A percentile compares a stretch with the other conserved stretches of the same genome.
phyloP scores from a whole-genome alignment of 345 rosid genomes.

The Limnanthes douglasii region DNA sequence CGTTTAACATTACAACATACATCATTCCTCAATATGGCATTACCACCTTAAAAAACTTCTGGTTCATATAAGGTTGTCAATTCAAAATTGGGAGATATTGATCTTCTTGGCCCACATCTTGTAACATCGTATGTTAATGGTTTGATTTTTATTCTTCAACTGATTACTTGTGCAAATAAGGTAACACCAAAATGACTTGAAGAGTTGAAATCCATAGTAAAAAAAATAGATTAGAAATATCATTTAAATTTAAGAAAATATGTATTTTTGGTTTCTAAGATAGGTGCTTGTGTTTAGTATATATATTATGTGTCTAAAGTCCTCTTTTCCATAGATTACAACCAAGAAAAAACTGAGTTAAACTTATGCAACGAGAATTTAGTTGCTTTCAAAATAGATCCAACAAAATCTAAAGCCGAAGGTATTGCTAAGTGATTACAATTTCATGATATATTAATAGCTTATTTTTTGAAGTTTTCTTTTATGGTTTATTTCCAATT shows the following conservation, averaged over 20 bases:
- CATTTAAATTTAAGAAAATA: constrained; percentile 32
- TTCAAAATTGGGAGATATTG: constrained; percentile 18
- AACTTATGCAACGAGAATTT: constrained; percentile 46
- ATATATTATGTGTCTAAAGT: too few relatives aligned
- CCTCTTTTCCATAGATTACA: constrained; percentile 36
- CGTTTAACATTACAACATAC: too few relatives aligned
- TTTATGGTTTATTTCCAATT: too few relatives aligned
- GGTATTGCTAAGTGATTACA: constrained; percentile 84
- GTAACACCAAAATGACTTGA: constrained; percentile 73
- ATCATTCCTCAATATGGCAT: too few relatives aligned
- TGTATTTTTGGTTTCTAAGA: constrained; percentile 16
- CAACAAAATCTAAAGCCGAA: constrained; percentile 88
- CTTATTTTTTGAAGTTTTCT: too few relatives aligned
- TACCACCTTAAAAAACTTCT: too few relatives aligned
- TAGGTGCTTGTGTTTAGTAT: too few relatives aligned
- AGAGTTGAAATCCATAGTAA: constrained; percentile 47
- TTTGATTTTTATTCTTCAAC: constrained; percentile 43
- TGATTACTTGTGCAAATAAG: constrained; percentile 53
- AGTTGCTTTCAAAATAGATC: constrained; percentile 58
- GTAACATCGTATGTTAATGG: constrained; percentile 25
- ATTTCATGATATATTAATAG: constrained; percentile 21
- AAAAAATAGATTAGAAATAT: constrained; percentile 32
- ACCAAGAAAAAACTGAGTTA: constrained; percentile 45
- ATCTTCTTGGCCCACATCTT: constrained; percentile 19
- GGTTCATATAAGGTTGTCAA: constrained; percentile 14